Evolutionary conservation across 768 basidiomycete genomes (phyloP).

Genomic region (Stropharia rugosoannulata): DNA sequence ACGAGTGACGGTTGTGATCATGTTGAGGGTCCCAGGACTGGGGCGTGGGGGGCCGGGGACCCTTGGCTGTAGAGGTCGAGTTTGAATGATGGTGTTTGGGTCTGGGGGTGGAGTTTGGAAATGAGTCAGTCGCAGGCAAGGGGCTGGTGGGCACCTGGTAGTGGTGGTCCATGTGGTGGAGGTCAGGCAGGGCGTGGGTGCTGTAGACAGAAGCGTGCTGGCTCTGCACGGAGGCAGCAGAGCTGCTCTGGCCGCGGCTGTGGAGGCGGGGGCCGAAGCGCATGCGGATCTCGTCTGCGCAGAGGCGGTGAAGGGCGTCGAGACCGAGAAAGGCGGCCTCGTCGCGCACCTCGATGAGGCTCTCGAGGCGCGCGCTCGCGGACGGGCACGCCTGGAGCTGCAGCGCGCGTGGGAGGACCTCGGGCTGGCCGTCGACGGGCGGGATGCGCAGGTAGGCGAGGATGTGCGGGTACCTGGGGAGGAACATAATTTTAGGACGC

Average conservation of each 20-base stretch:
- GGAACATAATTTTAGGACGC: background rate
- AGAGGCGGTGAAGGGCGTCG: slow-evolving; percentile 60
- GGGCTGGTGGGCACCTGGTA: background rate
- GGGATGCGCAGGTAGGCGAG: slow-evolving; percentile 68
- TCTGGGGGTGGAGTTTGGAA: background rate
- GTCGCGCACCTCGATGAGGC: slow-evolving; percentile 73
- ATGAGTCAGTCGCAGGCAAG: background rate
- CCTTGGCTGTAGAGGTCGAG: background rate
- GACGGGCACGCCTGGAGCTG: slow-evolving; percentile 43
- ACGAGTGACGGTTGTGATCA: slow-evolving; percentile 36
- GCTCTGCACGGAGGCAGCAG: slow-evolving; percentile 42
- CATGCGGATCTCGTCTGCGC: slow-evolving; percentile 62
- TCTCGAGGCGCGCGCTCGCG: slow-evolving; percentile 51
- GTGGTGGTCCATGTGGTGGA: slow-evolving; percentile 30
- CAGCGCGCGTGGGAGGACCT: slow-evolving; percentile 58
- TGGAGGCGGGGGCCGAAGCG: slow-evolving; percentile 43
- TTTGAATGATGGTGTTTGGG: background rate
- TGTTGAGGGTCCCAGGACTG: slow-evolving; percentile 40
- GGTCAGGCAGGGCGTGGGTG: slow-evolving; percentile 58
- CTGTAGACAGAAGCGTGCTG: slow-evolving; percentile 56
- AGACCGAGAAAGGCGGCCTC: slow-evolving; percentile 79
- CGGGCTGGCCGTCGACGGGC: slow-evolving; percentile 42
- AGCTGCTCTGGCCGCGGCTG: slow-evolving; percentile 38
- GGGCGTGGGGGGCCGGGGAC: slow-evolving; percentile 35
- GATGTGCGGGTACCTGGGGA: slow-evolving; percentile 64